Conservation (phyloP, 2,329 filamentous ascomycete genomes). For the Rutstroemia sp. region DNA sequence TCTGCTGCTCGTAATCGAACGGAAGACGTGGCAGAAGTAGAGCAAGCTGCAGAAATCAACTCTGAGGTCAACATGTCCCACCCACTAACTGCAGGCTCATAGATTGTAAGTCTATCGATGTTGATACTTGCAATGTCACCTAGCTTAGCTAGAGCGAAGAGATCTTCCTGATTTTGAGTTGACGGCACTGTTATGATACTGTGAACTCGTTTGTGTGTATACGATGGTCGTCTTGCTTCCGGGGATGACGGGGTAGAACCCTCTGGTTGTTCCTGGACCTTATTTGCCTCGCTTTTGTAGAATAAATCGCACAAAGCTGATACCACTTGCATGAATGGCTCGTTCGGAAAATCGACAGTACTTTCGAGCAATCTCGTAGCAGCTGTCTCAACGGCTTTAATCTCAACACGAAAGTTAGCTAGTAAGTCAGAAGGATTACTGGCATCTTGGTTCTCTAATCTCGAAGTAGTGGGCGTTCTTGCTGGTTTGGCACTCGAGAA, state of each 20-base stretch:
- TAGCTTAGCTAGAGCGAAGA: slow-evolving; percentile 65
- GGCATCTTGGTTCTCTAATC: slow-evolving; percentile 39
- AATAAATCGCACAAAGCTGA: slow-evolving; percentile 68
- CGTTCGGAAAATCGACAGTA: slow-evolving; percentile 82
- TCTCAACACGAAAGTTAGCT: slow-evolving; percentile 69
- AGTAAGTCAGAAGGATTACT: slow-evolving; percentile 34
- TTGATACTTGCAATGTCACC: slow-evolving; percentile 69
- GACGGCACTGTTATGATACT: slow-evolving; percentile 41
- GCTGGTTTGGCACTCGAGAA: slow-evolving; percentile 47
- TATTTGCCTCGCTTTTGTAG: slow-evolving; percentile 29
- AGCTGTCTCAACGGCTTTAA: slow-evolving; percentile 82
- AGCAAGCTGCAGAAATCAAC: slow-evolving; percentile 44
- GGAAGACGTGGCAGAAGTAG: slow-evolving; percentile 39
- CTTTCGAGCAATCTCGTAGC: slow-evolving; percentile 84
- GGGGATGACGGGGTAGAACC: slow-evolving; percentile 19
- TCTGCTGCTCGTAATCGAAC: slow-evolving; percentile 56
- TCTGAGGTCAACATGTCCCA: slow-evolving; percentile 62
- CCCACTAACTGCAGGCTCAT: slow-evolving; percentile 60
- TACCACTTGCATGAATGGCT: slow-evolving; percentile 71
- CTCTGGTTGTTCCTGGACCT: slow-evolving; percentile 19
- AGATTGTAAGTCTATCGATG: slow-evolving; percentile 63
- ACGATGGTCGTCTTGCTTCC: slow-evolving; percentile 20
- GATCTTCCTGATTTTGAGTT: slow-evolving; percentile 52
- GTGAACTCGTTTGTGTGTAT: slow-evolving; percentile 31
- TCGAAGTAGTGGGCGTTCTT: slow-evolving; percentile 41